A percentile compares a stretch with the other conserved stretches of the same genome.
Evolutionary conservation across 495 filamentous ascomycete species (phyloP).

Genomic region (Daldinia concentrica): DNA sequence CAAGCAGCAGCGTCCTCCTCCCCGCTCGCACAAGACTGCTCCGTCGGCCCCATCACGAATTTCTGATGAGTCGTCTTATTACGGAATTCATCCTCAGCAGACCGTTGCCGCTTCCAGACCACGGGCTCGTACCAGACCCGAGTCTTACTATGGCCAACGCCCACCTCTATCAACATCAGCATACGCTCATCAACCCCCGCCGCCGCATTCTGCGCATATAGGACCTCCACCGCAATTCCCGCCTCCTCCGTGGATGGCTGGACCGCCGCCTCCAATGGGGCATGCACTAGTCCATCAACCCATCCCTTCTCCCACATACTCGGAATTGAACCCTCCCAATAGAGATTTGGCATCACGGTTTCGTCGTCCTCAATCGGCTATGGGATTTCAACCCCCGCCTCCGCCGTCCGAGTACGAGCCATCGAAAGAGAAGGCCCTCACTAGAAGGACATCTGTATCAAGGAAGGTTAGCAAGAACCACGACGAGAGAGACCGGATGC

Average conservation of each 20-base stretch:
- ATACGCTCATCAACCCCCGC: conserved; percentile 41
- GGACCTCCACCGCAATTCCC: conserved; percentile 35
- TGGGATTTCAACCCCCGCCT: conserved; percentile 50
- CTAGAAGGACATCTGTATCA: conserved; percentile 51
- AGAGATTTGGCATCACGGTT: conserved; percentile 50
- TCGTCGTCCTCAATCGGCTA: conserved; percentile 54
- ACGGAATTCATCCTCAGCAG: conserved; percentile 48
- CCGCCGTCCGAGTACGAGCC: conserved; percentile 47
- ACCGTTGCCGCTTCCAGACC: conserved; percentile 50
- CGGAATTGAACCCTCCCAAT: conserved; percentile 39
- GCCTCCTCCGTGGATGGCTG: conserved; percentile 36
- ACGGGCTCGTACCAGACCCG: conserved; percentile 52
- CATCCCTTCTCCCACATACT: conserved; percentile 40
- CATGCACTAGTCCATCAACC: conserved; percentile 40
- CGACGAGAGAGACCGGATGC: conserved; percentile 54
- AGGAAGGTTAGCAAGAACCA: conserved; percentile 50
- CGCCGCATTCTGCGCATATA: conserved; percentile 35
- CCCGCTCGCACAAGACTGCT: conserved; percentile 39
- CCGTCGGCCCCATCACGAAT: conserved; percentile 40
- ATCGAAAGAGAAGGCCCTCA: conserved; percentile 39
- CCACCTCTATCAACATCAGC: conserved; percentile 46
- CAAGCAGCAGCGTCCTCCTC: conserved; percentile 37
- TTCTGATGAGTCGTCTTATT: conserved; percentile 52
- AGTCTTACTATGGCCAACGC: conserved; percentile 52
- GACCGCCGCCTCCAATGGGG: conserved; percentile 31